Conservation (phyloP, 306 rosid species). For the Bauhinia variegata region DNA sequence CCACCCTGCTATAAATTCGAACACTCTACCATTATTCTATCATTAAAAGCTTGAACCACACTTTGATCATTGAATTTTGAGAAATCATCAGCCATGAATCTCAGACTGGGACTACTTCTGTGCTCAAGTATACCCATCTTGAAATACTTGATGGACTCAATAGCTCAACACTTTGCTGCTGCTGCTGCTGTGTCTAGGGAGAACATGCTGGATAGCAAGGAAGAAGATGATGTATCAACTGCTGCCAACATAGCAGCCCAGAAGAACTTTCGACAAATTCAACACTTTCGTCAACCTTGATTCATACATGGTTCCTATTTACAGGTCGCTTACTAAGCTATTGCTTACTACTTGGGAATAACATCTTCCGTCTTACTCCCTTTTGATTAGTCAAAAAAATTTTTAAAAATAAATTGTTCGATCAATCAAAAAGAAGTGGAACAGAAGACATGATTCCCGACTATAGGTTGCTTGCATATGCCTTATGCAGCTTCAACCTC, state of each 20-base stretch:
- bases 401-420: no score
- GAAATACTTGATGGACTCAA: conserved; percentile 29
- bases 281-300: conserved; percentile 32
- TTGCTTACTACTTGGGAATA: not conserved
- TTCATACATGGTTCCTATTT: not conserved
- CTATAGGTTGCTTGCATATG: not conserved
- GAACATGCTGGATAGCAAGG: conserved; percentile 20
- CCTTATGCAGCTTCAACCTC: not conserved
- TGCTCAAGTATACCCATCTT: conserved; percentile 38
- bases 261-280: conserved; percentile 48
- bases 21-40: not conserved
- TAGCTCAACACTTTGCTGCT: conserved; percentile 33
- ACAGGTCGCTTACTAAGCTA: no score
- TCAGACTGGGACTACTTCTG: conserved; percentile 27
- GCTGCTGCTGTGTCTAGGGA: conserved; percentile 27
- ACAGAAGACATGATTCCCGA: no score
- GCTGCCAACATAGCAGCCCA: conserved; percentile 41
- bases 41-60: conserved; percentile 1
- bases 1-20: conserved; percentile 30
- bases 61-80: conserved; percentile 9
- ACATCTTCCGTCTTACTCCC: not conserved
- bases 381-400: no score
- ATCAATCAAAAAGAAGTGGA: no score
- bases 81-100: conserved; percentile 30
- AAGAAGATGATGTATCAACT: conserved; percentile 33